Conservation (phyloP, 2,329 filamentous ascomycete species). For the Aspergillus sp. region DNA sequence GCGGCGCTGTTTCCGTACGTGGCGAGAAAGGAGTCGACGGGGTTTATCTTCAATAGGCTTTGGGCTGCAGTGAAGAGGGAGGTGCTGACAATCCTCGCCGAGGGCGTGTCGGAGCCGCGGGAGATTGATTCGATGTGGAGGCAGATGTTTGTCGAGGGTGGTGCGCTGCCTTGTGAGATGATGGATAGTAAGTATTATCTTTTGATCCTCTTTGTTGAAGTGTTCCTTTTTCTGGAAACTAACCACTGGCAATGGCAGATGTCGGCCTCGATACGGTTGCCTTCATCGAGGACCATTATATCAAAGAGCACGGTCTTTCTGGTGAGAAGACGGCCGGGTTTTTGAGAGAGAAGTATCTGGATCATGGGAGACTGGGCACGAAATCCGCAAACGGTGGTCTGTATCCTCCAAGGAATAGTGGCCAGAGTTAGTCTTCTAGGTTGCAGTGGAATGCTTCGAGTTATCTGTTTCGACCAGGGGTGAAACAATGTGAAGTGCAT, state of each 20-base stretch:
- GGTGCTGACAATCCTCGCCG: slow-evolving; percentile 39
- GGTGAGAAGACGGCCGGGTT: slow-evolving; percentile 36
- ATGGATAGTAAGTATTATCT: slow-evolving; percentile 34
- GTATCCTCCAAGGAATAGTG: too few species aligned
- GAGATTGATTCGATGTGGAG: slow-evolving; percentile 43
- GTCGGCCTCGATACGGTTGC: slow-evolving; percentile 47
- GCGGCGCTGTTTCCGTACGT: slow-evolving; percentile 35
- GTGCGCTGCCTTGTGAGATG: slow-evolving; percentile 27
- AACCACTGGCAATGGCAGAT: slow-evolving; percentile 6
- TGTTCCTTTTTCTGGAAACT: not conserved
- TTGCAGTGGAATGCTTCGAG: too few species aligned
- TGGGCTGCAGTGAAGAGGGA: slow-evolving; percentile 52
- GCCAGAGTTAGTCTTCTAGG: too few species aligned
- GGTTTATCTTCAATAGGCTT: slow-evolving; percentile 48
- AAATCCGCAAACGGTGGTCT: slow-evolving; percentile 38
- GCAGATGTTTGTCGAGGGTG: slow-evolving; percentile 29
- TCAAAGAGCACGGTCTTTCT: slow-evolving; percentile 39
- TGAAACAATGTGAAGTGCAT: too few species aligned
- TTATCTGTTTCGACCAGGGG: too few species aligned
- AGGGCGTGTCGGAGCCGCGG: slow-evolving; percentile 41
- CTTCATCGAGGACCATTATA: slow-evolving; percentile 46
- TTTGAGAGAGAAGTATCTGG: slow-evolving; percentile 37
- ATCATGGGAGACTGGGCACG: slow-evolving; percentile 38
- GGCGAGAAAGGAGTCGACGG: slow-evolving; percentile 41
- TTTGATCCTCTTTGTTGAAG: not conserved